phyloP scores from a whole-genome alignment of 192 early-diverging fungal genomes.

The Gryganskiella cystojenkinii region DNA sequence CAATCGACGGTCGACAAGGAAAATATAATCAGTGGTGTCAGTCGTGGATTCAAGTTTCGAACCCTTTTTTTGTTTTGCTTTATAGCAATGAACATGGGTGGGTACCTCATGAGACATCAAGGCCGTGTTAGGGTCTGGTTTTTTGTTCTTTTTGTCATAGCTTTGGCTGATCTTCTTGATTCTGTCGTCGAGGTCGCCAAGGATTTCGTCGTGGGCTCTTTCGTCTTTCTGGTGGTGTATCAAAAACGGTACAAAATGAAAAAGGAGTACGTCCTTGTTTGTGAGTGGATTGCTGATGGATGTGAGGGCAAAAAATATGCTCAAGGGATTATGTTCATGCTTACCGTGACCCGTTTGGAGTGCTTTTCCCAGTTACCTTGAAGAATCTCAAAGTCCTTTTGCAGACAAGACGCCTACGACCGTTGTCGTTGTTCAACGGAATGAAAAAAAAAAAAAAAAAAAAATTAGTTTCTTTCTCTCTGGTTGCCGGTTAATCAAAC shows the following conservation, averaged over 20 bases:
- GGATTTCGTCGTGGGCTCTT: constrained; percentile 43
- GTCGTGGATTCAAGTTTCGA: neutral
- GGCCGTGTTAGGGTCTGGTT: constrained; percentile 47
- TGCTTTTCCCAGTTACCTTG: constrained; percentile 56
- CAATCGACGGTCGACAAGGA: neutral
- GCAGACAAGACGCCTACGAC: constrained; percentile 46
- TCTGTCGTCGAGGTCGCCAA: constrained; percentile 51
- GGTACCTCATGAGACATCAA: constrained; percentile 54
- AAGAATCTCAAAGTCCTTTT: constrained; percentile 55
- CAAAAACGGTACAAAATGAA: neutral
- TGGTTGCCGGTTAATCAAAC: too few relatives aligned
- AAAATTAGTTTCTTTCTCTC: neutral
- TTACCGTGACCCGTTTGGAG: constrained; percentile 49
- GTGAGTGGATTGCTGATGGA: too few relatives aligned
- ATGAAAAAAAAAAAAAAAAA: neutral
- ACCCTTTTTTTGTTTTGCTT: neutral
- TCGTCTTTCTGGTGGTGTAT: constrained; percentile 55
- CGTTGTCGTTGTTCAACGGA: neutral
- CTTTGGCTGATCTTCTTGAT: constrained; percentile 53
- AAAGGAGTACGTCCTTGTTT: neutral
- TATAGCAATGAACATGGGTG: neutral
- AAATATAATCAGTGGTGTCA: neutral
- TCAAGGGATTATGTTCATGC: neutral
- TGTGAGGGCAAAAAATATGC: too few relatives aligned
- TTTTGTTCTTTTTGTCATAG: constrained; percentile 56